Evolutionary conservation across 2,329 filamentous ascomycete genomes (phyloP), one percentile per base, ranked within the genome.

Genomic region (Xylariaceae sp.): DNA sequence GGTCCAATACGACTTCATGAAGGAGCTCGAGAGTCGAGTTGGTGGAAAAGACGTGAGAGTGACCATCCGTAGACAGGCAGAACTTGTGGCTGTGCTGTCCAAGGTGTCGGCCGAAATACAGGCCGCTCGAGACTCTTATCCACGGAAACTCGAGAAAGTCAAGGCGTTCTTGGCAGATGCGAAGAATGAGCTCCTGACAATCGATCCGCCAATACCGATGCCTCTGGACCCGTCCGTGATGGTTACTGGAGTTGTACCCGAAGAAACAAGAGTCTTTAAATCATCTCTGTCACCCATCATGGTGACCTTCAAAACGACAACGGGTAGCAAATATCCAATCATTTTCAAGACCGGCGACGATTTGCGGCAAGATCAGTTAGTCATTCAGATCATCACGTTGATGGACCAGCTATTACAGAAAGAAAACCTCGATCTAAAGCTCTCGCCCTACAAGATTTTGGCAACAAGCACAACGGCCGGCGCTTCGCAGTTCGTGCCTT

Each of bases 291-390:
- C 89, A 39, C 94, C 94, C 0, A 86, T 99, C 52, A 90, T 94
- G 60, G 83, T 96, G 52, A 89, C 88, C 10, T 96, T 97, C 73
- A 91, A 87, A 63, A 95, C 91, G 0, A 78, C 81, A 0, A 81
- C 81, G 2, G 89, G 88, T 7, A 80, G 78, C 36, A 87, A 85
- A 52, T 99, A 97, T 65, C 87, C 92, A 10, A 87, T 99, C 56
- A 87, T 97, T 46, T 99, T 99, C 81, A 99, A 99, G 69, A 90
- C 90, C 1, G 94, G 94, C 33, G 94, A 99, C 65, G 94, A 99
- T 66, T 76, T 99, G 45, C 87, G 94, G 12, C 94, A 99, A 69
- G 94, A 99, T 64, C 94, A 99, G 66, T 81, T 99, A 2, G 92
- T 99, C 33, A 95, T 99, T 47, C 94, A 83, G 63, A 97, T 97